A percentile compares a stretch with the other conserved stretches of the same genome.
Evolutionary conservation across 2,329 filamentous ascomycete species (phyloP).

Genomic region (Paecilomyces dactylethromorphus): DNA sequence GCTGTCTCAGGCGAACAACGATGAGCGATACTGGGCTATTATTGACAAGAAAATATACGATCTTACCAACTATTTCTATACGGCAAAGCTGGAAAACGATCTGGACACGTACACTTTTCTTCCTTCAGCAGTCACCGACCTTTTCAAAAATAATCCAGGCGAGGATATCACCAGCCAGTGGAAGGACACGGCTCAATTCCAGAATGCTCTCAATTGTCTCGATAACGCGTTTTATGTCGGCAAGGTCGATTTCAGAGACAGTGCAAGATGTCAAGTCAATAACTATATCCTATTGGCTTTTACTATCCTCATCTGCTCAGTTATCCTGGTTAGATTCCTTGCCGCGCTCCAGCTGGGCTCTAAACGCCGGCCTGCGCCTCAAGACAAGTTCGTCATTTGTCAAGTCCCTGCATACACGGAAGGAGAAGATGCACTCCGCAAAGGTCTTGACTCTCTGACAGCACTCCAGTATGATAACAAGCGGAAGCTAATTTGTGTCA

Average conservation of each 20-base stretch:
- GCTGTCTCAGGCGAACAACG: slow-evolving; percentile 57
- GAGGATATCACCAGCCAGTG: slow-evolving; percentile 65
- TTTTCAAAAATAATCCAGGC: slow-evolving; percentile 73
- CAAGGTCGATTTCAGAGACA: slow-evolving; percentile 74
- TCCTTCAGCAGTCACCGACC: slow-evolving; percentile 56
- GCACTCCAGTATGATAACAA: slow-evolving; percentile 97
- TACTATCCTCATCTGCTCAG: slow-evolving; percentile 71
- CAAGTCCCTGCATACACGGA: slow-evolving; percentile 97
- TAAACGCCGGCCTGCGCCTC: slow-evolving; percentile 78
- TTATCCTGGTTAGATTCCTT: slow-evolving; percentile 84
- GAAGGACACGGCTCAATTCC: slow-evolving; percentile 45
- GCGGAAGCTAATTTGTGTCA: slow-evolving; percentile 89
- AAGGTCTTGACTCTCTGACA: slow-evolving; percentile 89
- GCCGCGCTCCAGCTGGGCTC: slow-evolving; percentile 89
- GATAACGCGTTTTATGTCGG: slow-evolving; percentile 78
- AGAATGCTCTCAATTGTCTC: slow-evolving; percentile 71
- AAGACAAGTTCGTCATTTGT: slow-evolving; percentile 98
- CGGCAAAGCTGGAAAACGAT: slow-evolving; percentile 54
- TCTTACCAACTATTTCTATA: slow-evolving; percentile 85
- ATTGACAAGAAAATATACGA: slow-evolving; percentile 76
- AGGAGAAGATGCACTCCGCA: slow-evolving; percentile 88
- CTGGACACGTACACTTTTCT: slow-evolving; percentile 62
- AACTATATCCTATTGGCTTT: slow-evolving; percentile 86
- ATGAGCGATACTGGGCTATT: slow-evolving; percentile 71
- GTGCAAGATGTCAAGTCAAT: slow-evolving; percentile 73